phyloP scores from a whole-genome alignment of 805 yeast species.

The Saccharomycopsis oosterbeekiorum region DNA sequence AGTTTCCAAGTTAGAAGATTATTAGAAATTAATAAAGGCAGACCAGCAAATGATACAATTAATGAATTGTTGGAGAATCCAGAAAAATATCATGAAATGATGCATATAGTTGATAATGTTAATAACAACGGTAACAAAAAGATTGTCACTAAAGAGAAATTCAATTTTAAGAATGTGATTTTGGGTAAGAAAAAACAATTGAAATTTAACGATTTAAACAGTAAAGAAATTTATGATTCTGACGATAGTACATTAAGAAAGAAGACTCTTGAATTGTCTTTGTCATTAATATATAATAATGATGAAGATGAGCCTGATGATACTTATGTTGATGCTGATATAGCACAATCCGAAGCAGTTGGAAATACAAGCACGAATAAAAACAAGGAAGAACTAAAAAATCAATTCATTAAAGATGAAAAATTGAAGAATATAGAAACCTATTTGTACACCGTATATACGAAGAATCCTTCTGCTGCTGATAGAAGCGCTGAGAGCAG shows the following conservation, averaged over 20 bases:
- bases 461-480: slow-evolving; percentile 40
- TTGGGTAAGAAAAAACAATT: slow-evolving; percentile 28
- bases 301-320: slow-evolving; percentile 87
- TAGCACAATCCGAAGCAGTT: slow-evolving; percentile 17
- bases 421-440: slow-evolving; percentile 32
- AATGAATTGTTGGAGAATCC: slow-evolving; percentile 23
- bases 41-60: neutral
- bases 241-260: slow-evolving; percentile 38
- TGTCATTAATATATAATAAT: slow-evolving; percentile 53
- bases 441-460: slow-evolving; percentile 45
- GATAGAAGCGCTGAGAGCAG: slow-evolving; percentile 34
- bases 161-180: slow-evolving; percentile 22
- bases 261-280: slow-evolving; percentile 48
- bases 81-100: slow-evolving; percentile 29
- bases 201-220: slow-evolving; percentile 11
- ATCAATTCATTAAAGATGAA: slow-evolving; percentile 8
- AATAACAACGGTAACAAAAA: slow-evolving; percentile 27
- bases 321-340: slow-evolving; percentile 32
- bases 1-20: neutral
- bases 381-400: slow-evolving; percentile 19
- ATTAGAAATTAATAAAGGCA: neutral
- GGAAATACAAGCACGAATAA: slow-evolving; percentile 22
- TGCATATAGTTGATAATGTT: slow-evolving; percentile 15
- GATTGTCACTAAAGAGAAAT: slow-evolving; percentile 25
- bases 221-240: slow-evolving; percentile 22